Base-by-base conservation (phyloP, 2,329 filamentous ascomycete species). In the Pseudopithomyces chartarum region DNA sequence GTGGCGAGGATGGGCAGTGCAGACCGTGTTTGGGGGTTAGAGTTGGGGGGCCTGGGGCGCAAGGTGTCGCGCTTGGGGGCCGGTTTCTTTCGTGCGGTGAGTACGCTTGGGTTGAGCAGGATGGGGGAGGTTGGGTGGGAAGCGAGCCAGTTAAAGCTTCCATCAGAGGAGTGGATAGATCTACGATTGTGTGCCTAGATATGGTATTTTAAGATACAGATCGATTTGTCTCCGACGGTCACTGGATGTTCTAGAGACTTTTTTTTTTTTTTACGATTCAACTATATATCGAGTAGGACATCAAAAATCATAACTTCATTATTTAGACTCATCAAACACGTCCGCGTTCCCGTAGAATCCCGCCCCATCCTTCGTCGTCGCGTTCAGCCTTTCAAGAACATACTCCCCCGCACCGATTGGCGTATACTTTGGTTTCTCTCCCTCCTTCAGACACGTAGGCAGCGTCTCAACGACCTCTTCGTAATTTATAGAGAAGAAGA, bases 401-500 rank as follows among this genome's bases (percentile, higher is more conserved):
- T 78, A 78, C 63, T 77, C 74, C 2, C 76, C 76, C 0, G 76
- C 76, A 12, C 65, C 60, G 8, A 79, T 73, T 0, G 73, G 75
- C 29, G 65, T 69, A 64, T 73, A 78, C 43, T 61, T 69, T 11
- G 64, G 67, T 39, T 65, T 59, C 52, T 74, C 70, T 0, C 68
- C 71, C 15, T 72, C 66, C 10, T 61, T 59, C 11, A 78, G 47
- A 42, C 76, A 79, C 17, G 70, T 76, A 19, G 73, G 70, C 32
- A 78, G 56, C 3, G 76, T 78, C 60, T 78, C 73, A 17, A 79
- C 69, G 0, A 71, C 59, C 12, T 70, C 64, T 53, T 79, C 76
- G 53, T 78, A 78, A 51, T 79, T 78, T 19, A 77, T 70, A 20
- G 70, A 69, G 52, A 81, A 82, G 66, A 82, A 82, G 49, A 82